These are phyloP conservation scores for Jaltomata sinuosa DNA, from an alignment of 257 asterid genomes.

Conservation along the genomic window DNA sequence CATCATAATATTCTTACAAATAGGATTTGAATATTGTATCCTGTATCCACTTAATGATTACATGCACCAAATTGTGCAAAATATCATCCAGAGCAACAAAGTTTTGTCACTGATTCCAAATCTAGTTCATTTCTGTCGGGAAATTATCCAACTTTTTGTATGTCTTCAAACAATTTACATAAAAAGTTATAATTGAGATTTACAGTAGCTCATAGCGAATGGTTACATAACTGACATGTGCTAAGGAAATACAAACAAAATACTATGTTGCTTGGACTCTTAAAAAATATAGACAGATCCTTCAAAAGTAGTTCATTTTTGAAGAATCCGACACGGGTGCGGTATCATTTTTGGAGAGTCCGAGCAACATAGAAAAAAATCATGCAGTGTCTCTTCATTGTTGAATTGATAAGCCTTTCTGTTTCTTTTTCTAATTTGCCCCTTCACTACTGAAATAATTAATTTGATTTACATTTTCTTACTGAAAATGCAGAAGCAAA, in stretches of 20 bases:
- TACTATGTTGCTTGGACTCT: too few species aligned
- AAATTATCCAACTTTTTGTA: background rate
- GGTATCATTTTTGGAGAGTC: too few species aligned
- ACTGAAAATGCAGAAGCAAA: slow-evolving; percentile 23
- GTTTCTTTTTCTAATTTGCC: background rate
- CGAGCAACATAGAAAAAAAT: too few species aligned
- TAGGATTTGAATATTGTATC: background rate
- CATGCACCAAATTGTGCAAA: background rate
- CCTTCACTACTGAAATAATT: background rate
- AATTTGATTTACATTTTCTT: background rate
- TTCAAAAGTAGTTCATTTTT: too few species aligned
- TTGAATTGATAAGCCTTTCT: background rate
- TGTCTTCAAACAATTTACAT: background rate
- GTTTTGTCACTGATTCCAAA: background rate
- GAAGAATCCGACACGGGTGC: too few species aligned
- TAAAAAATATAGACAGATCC: too few species aligned
- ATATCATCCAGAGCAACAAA: background rate
- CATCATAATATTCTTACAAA: background rate
- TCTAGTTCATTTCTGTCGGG: background rate
- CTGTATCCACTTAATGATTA: background rate
- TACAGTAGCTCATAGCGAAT: background rate
- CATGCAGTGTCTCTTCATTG: background rate
- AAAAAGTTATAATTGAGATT: background rate
- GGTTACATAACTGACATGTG: background rate
- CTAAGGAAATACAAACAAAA: background rate